Evolutionary conservation across 257 asterid species (phyloP).

Genomic region (Handroanthus guayacan): DNA sequence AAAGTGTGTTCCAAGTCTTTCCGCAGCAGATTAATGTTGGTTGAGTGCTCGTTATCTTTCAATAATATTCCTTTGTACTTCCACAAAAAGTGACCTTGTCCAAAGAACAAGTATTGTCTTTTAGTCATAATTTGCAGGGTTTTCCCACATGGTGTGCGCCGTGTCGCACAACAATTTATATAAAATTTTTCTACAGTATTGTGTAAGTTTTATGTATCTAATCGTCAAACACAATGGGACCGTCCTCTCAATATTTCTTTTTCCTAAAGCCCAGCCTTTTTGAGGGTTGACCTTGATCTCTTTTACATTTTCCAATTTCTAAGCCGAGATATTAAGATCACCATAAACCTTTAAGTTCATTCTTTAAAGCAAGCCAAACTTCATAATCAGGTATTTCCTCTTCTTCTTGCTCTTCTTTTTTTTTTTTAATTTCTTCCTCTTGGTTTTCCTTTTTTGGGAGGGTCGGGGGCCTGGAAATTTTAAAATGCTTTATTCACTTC

Average conservation of each 20-base stretch:
- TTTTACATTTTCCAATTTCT: conserved; percentile 24
- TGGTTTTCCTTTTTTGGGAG: not conserved
- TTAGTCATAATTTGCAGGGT: conserved; percentile 29
- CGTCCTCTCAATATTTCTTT: conserved; percentile 6
- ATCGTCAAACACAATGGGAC: conserved; percentile 37
- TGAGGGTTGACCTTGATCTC: conserved; percentile 35
- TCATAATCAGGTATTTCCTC: conserved; percentile 33
- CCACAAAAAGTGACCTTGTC: not conserved
- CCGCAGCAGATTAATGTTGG: not conserved
- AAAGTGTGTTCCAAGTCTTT: conserved; percentile 16
- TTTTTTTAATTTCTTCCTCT: not conserved
- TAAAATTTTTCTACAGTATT: not conserved
- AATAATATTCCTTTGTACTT: conserved; percentile 25
- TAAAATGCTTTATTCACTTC: not conserved
- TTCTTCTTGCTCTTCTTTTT: conserved; percentile 14
- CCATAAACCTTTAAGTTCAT: conserved; percentile 3
- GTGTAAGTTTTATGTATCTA: not conserved
- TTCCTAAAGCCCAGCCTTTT: not conserved
- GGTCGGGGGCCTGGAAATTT: not conserved
- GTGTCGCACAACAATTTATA: conserved; percentile 15
- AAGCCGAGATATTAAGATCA: not conserved
- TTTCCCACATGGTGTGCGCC: conserved; percentile 35
- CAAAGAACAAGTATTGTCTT: not conserved
- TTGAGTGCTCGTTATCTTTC: not conserved
- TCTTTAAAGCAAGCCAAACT: conserved; percentile 13